These are phyloP conservation scores for Kuraishia floccosa DNA, from an alignment of 805 yeast species.

Conservation along the genomic window DNA sequence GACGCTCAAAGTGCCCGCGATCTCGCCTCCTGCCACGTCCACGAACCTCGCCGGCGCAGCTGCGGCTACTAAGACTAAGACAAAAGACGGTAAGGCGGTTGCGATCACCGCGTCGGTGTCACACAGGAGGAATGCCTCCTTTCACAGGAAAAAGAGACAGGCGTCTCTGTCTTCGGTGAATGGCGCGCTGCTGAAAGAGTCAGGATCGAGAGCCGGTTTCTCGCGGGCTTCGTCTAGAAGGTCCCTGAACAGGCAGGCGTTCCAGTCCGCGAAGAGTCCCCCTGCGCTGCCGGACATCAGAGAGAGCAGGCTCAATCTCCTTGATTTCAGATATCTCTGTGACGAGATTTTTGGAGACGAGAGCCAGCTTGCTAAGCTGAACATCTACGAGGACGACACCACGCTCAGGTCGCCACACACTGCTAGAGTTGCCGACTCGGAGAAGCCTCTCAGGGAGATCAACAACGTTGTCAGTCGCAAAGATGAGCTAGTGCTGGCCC, in stretches of 20 bases:
- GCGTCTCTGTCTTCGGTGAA: constrained; percentile 4
- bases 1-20: too few relatives aligned
- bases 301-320: background rate
- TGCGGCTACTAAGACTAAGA: constrained; percentile 9
- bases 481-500: background rate
- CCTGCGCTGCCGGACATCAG: constrained; percentile 15
- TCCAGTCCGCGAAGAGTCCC: constrained; percentile 9
- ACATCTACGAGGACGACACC: constrained; percentile 1
- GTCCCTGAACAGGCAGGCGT: background rate
- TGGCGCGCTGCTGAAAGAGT: constrained; percentile 1
- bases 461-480: background rate
- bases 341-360: constrained; percentile 3
- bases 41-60: constrained; percentile 5
- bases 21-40: constrained; percentile 6
- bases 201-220: background rate
- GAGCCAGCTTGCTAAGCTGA: background rate
- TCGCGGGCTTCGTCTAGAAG: background rate
- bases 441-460: background rate
- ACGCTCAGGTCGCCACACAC: constrained; percentile 1
- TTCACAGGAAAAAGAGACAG: constrained; percentile 10
- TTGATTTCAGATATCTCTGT: constrained; percentile 3
- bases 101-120: constrained; percentile 35
- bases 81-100: constrained; percentile 20
- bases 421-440: constrained; percentile 3
- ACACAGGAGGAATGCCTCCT: constrained; percentile 36